Evolutionary conservation across 768 basidiomycete species (phyloP).

Genomic region (Tubosaeta sp.): DNA sequence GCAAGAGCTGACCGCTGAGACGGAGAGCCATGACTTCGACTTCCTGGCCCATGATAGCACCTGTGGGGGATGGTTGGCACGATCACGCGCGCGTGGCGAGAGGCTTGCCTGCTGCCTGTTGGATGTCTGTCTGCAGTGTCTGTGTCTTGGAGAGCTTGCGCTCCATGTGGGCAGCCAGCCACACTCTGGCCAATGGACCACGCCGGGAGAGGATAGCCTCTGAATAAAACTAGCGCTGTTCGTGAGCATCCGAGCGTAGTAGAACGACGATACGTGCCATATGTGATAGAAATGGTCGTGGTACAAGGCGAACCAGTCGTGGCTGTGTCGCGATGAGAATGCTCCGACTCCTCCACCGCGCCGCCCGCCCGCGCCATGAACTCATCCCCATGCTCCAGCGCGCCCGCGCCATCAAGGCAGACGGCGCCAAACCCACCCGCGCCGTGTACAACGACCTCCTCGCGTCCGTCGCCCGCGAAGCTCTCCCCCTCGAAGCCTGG

Average conservation of each 20-base stretch:
- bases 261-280: conserved; percentile 17
- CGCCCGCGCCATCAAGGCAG: conserved; percentile 55
- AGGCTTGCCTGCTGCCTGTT: conserved; percentile 75
- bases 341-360: conserved; percentile 4
- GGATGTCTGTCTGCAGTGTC: conserved; percentile 92
- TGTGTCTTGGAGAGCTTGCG: conserved; percentile 95
- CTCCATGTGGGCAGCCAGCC: conserved; percentile 99
- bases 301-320: conserved; percentile 18
- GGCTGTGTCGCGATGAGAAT: conserved; percentile 23
- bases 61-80: conserved; percentile 33
- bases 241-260: neutral
- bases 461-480: conserved; percentile 41
- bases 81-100: neutral
- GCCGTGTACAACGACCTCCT: conserved; percentile 57
- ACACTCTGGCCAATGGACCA: conserved; percentile 93
- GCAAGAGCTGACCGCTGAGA: conserved; percentile 91
- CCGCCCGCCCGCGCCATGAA: too few species aligned
- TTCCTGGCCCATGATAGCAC: conserved; percentile 92
- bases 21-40: conserved; percentile 91
- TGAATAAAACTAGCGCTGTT: conserved; percentile 68
- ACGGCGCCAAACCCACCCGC: conserved; percentile 49
- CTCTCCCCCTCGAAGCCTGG: conserved; percentile 48
- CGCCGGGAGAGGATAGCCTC: conserved; percentile 92
- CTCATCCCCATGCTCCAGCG: conserved; percentile 41
- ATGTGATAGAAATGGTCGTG: conserved; percentile 14